These are phyloP conservation scores for Ephemerocybe angulata DNA, from an alignment of 768 basidiomycete genomes.

Conservation along the genomic window DNA sequence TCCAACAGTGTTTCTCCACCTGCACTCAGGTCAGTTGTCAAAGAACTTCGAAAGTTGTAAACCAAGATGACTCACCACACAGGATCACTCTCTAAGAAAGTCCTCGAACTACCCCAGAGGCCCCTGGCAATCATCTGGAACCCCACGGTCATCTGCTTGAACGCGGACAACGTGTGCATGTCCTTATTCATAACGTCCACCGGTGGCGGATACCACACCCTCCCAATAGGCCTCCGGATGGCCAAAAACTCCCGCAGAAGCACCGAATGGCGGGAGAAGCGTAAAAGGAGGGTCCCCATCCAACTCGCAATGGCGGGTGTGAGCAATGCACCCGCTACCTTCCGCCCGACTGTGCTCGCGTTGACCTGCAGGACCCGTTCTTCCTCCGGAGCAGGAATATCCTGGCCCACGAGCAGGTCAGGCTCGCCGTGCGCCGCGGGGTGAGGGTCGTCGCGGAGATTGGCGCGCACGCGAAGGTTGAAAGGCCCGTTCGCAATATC, in stretches of 20 bases:
- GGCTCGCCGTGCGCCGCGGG: conserved; percentile 21
- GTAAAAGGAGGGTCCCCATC: conserved; percentile 61
- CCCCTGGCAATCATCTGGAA: conserved; percentile 41
- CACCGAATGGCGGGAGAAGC: conserved; percentile 44
- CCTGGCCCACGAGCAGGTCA: conserved; percentile 16
- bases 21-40: no score
- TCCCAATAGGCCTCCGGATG: conserved; percentile 6
- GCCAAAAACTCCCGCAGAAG: conserved; percentile 40
- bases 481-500: conserved; percentile 16
- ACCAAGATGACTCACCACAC: conserved; percentile 51
- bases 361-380: conserved; percentile 57
- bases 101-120: conserved; percentile 52
- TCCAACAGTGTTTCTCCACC: conserved; percentile 68
- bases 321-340: conserved; percentile 65
- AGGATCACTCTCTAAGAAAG: conserved; percentile 68
- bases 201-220: conserved; percentile 14
- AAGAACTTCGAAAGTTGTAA: no score
- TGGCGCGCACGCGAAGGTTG: conserved; percentile 11
- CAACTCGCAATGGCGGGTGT: conserved; percentile 61
- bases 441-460: not conserved
- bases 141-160: conserved; percentile 24
- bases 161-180: conserved; percentile 10
- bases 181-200: conserved; percentile 10
- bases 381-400: conserved; percentile 30
- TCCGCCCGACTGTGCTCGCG: conserved; percentile 58